These are phyloP conservation scores for Chlamydomonas eustigma DNA, from an alignment of 139 green algal species.

Conservation along the genomic window DNA sequence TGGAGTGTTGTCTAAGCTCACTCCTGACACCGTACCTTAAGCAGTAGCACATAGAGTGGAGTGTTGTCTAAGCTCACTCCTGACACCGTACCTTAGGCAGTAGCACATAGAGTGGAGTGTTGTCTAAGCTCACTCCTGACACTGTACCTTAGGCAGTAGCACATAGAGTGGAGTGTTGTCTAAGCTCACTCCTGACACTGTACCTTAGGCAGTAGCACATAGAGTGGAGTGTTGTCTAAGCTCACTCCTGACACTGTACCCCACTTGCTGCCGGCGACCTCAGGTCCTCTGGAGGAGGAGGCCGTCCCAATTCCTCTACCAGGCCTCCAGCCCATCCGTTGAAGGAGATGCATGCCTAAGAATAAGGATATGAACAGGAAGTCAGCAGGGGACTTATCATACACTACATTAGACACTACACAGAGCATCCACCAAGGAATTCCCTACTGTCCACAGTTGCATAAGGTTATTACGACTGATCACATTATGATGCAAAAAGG, in stretches of 20 bases:
- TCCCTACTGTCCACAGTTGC: too few species aligned
- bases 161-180: not conserved
- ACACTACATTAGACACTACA: too few species aligned
- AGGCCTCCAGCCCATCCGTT: constrained; percentile 90
- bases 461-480: too few species aligned
- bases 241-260: constrained; percentile 54
- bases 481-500: too few species aligned
- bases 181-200: not conserved
- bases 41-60: constrained; percentile 51
- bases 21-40: not conserved
- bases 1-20: constrained; percentile 22
- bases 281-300: constrained; percentile 10
- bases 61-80: constrained; percentile 68
- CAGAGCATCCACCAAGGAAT: too few species aligned
- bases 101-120: constrained; percentile 66
- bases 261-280: constrained; percentile 43
- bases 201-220: constrained; percentile 73
- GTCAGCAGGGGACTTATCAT: too few species aligned
- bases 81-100: constrained; percentile 65
- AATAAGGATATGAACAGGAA: not conserved
- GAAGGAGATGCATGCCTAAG: constrained; percentile 77
- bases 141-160: not conserved
- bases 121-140: constrained; percentile 66
- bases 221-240: constrained; percentile 65
- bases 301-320: constrained; percentile 65